Evolutionary conservation across 2,329 filamentous ascomycete species (phyloP), one percentile per base, ranked within the genome.

Genomic region (Verticillium isaacii): DNA sequence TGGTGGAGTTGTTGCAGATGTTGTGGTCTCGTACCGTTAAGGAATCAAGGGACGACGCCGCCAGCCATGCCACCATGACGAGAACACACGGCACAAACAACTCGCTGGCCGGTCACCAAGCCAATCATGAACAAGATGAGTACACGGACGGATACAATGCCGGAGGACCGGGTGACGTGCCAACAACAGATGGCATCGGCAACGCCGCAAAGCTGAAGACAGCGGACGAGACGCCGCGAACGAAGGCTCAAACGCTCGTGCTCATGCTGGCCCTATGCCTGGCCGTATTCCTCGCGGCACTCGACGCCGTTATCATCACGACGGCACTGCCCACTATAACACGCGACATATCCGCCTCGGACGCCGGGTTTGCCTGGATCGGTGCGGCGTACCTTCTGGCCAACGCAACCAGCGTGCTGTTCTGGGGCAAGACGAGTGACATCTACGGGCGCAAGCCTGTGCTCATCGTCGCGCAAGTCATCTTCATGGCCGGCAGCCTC

Each of bases 351-450:
- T 70, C 86, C 55, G 70, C 83, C 56, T 90, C 89, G 6, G 85
- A 85, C 3, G 78, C 84, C 17, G 90, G 89, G 29, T 93, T 93
- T 74, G 84, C 88, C 59, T 93, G 90, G 91, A 88, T 94, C 64
- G 90, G 90, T 15, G 86, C 84, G 41, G 86, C 89, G 2, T 94
- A 90, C 69, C 79, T 92, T 7, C 83, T 93, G 12, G 89, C 87
- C 61, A 89, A 87, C 70, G 87, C 89, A 1, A 84, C 80, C 72
- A 82, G 84, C 1, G 85, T 85, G 0, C 89, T 89, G 0, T 85
- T 89, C 58, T 93, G 89, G 90, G 89, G 88, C 61, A 84, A 85
- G 67, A 69, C 86, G 56, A 81, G 81, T 52, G 84, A 86, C 65
- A 83, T 87, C 60, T 86, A 82, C 73, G 83, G 84, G 29, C 81